phyloP scores from a whole-genome alignment of 2,329 filamentous ascomycete genomes.

The Knoxdaviesia proteae region DNA sequence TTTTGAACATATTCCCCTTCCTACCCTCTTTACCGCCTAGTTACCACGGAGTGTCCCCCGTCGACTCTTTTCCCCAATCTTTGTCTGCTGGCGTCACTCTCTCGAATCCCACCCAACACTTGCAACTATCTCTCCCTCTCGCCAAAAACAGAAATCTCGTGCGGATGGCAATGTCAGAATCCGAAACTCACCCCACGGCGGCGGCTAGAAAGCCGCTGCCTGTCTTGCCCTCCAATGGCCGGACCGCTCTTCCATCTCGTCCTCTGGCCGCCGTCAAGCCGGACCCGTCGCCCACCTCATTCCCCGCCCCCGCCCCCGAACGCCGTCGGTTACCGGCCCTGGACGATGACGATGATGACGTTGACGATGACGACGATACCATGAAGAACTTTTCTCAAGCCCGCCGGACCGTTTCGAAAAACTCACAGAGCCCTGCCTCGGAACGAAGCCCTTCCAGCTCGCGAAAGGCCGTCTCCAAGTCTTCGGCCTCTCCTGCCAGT shows the following conservation, averaged over 20 bases:
- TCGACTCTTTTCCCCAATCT: no score
- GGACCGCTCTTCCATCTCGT: constrained; percentile 3
- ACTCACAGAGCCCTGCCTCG: neutral
- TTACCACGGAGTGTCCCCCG: no score
- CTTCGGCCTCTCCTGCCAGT: constrained; percentile 1
- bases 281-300: neutral
- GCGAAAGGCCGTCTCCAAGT: neutral
- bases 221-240: neutral
- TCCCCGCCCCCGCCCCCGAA: neutral
- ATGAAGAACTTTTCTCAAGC: neutral
- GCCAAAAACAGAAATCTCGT: no score
- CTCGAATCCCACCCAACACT: no score
- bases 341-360: neutral
- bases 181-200: no score
- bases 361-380: constrained; percentile 2
- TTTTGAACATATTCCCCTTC: no score
- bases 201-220: no score
- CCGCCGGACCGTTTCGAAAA: neutral
- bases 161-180: no score
- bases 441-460: constrained; percentile 1
- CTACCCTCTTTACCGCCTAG: no score
- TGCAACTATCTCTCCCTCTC: no score
- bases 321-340: constrained; percentile 2
- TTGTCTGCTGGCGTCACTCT: no score
- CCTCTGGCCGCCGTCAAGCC: constrained; percentile 1